Evolutionary conservation across 2,329 filamentous ascomycete species (phyloP).

Genomic region (Tolypocladium tundrense): DNA sequence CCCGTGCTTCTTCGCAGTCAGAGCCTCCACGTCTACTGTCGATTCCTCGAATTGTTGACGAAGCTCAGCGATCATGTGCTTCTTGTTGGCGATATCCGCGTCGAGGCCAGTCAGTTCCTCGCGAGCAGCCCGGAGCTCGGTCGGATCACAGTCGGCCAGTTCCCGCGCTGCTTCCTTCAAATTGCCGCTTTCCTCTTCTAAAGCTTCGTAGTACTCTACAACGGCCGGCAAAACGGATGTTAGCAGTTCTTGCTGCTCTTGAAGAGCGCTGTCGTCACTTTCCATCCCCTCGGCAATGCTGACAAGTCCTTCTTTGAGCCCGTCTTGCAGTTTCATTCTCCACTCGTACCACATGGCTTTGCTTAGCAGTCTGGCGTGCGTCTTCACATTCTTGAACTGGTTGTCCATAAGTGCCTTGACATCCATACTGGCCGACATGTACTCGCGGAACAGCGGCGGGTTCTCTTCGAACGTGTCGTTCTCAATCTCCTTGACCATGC

Average conservation of each 20-base stretch:
- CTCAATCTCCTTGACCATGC: constrained; percentile 85
- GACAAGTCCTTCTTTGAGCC: constrained; percentile 70
- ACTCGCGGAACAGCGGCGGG: constrained; percentile 83
- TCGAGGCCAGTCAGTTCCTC: constrained; percentile 55
- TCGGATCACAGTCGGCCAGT: constrained; percentile 69
- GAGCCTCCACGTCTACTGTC: constrained; percentile 50
- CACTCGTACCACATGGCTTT: constrained; percentile 98
- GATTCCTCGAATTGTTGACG: constrained; percentile 58
- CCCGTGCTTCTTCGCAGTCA: constrained; percentile 56
- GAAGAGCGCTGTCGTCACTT: constrained; percentile 56
- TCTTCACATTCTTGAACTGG: constrained; percentile 96
- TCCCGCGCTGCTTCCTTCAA: constrained; percentile 65
- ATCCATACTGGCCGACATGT: constrained; percentile 73
- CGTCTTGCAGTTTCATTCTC: constrained; percentile 78
- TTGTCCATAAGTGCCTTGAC: constrained; percentile 85
- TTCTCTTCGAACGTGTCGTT: constrained; percentile 82
- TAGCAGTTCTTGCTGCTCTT: constrained; percentile 59
- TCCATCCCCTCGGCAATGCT: constrained; percentile 69
- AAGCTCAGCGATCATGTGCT: constrained; percentile 54
- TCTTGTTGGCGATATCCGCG: constrained; percentile 59
- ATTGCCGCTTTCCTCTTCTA: constrained; percentile 54
- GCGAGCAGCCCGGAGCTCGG: constrained; percentile 66
- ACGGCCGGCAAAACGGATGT: constrained; percentile 57
- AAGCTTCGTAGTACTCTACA: constrained; percentile 44
- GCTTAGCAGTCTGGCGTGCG: constrained; percentile 77